Base-by-base conservation (phyloP, 495 filamentous ascomycete genomes). In the Pseudomonodictys pantanalensis region DNA sequence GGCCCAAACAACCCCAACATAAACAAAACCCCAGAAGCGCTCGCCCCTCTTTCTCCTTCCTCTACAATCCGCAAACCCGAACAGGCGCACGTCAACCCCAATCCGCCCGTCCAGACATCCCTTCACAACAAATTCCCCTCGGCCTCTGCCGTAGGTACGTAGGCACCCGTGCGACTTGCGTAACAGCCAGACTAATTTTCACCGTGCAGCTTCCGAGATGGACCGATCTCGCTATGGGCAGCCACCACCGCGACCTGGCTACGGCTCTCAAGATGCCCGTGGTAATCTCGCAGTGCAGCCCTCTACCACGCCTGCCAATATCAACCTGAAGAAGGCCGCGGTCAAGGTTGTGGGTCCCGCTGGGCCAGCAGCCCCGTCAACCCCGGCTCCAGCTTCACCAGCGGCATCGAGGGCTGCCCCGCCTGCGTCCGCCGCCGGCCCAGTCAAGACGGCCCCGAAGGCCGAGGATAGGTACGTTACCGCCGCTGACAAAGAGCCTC, bases 241-340 rank as follows among this genome's bases (percentile, higher is more conserved):
- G 22, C 24, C 25, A n/a, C 46, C 25, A 18, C 28, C 46, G 22
- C 46, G n/a, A 10, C 30, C 49, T 9, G 17, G 17, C 11, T 15
- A n/a, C 35, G 28, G 56, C 38, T 22, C 25, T 20, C 58, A 53
- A 41, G 58, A 61, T 42, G 58, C 50, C 4, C 58, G 30, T 4
- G 30, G 29, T 24, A 51, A 51, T 33, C 38, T 62, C 15, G 58
- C 58, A 10, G 51, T 56, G 32, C 58, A 62, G 45, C 58, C 58
- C 7, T 32, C 52, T 20, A 52, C 51, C 5, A 23, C 43, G 4
- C 22, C 52, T 4, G 24, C 44, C 30, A 56, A 56, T 17, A 44
- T 62, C 3, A 41, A 15, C 15, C 43, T 62, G 2, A 62, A 56
- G 52, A 62, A 62, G 33, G 18, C 51, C 18, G 51, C 52, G 2